These are phyloP conservation scores for Phytophthora brassicae DNA, from an alignment of 352 stramenopile genomes.

Conservation along the genomic window DNA sequence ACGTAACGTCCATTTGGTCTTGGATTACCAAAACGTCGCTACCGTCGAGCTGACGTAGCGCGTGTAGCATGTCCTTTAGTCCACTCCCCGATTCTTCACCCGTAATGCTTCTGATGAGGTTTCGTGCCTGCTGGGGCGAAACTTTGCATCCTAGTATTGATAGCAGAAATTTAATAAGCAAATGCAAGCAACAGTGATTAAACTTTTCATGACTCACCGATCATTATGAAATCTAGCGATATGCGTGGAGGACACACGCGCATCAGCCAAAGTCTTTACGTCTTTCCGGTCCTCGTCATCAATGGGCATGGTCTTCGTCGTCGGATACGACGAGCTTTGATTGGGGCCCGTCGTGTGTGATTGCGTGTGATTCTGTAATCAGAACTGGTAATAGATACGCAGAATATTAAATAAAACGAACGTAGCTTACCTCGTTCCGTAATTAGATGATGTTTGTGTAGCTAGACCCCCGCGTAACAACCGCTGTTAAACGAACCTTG, in stretches of 20 bases:
- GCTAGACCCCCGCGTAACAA: too few relatives aligned
- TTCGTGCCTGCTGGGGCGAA: background rate
- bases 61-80: background rate
- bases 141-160: background rate
- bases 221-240: background rate
- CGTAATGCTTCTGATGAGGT: background rate
- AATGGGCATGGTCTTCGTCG: background rate
- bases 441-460: too few relatives aligned
- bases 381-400: too few relatives aligned
- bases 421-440: too few relatives aligned
- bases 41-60: background rate
- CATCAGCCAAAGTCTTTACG: background rate
- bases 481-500: too few relatives aligned
- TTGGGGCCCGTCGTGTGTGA: background rate
- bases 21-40: background rate
- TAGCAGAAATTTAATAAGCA: background rate
- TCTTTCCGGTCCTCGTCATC: background rate
- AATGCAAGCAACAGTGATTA: background rate
- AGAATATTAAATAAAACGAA: too few relatives aligned
- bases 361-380: background rate
- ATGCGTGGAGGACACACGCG: background rate
- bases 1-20: background rate
- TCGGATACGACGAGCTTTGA: background rate
- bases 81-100: background rate
- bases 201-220: background rate